Evolutionary conservation across 305 asterid species (phyloP).

Genomic region (Plantago coronopus): DNA sequence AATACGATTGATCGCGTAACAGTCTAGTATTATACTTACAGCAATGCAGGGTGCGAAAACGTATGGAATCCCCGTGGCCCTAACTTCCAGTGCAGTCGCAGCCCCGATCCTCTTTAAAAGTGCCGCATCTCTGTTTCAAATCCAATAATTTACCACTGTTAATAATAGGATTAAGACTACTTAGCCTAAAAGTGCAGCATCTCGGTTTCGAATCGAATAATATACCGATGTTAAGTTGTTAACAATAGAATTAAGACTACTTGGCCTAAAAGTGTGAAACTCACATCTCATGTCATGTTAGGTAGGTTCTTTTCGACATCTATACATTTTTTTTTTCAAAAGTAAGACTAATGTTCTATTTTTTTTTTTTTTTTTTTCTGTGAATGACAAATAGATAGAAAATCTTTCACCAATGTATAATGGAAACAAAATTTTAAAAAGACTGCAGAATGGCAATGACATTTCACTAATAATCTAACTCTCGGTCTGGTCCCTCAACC

Average conservation of each 20-base stretch:
- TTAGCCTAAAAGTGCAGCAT: not conserved
- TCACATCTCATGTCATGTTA: not conserved
- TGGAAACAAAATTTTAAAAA: no score
- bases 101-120: conserved; percentile 72
- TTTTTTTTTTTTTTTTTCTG: no score
- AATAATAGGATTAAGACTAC: not conserved
- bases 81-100: conserved; percentile 84
- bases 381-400: no score
- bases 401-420: no score
- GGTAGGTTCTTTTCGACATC: no score
- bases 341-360: no score
- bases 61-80: conserved; percentile 80
- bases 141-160: not conserved
- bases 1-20: not conserved
- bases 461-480: no score
- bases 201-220: no score
- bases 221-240: not conserved
- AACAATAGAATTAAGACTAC: no score
- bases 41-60: conserved; percentile 90
- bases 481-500: no score
- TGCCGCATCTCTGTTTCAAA: conserved; percentile 48
- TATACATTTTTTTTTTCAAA: no score
- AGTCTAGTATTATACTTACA: conserved; percentile 31
- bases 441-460: no score
- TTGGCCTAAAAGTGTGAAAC: not conserved